Percentiles rank a stretch among this genome's conserved stretches.
Evolutionary conservation across 352 stramenopile genomes (phyloP).

Genomic region (Pythium brachiatum): DNA sequence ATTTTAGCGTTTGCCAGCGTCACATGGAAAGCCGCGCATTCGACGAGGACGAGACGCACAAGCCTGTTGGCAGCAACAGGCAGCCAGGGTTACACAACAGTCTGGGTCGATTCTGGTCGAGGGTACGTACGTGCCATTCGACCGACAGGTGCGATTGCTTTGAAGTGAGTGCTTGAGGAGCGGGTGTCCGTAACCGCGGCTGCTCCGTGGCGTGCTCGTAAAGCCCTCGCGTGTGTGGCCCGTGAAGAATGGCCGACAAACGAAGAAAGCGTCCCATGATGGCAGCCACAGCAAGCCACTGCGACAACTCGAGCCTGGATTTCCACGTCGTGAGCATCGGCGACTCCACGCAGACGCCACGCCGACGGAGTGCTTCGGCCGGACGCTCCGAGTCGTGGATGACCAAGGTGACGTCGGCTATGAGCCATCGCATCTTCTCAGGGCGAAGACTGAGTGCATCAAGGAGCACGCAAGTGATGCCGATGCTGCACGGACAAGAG

Average conservation of each 20-base stretch:
- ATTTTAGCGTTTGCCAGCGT: conserved; percentile 10
- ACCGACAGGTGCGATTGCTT: background rate
- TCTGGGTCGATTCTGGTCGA: background rate
- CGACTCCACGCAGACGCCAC: conserved; percentile 4
- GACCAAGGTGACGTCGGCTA: conserved; percentile 54
- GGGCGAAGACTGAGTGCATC: conserved; percentile 46
- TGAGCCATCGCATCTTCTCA: conserved; percentile 64
- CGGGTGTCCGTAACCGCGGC: background rate
- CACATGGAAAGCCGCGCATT: conserved; percentile 1
- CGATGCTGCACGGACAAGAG: conserved; percentile 22
- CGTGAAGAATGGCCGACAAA: conserved; percentile 35
- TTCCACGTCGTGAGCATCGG: conserved; percentile 40
- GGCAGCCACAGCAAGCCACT: conserved; percentile 22
- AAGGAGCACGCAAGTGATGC: conserved; percentile 63
- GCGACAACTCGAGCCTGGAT: conserved; percentile 28
- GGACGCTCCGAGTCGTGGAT: conserved; percentile 59
- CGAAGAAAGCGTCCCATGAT: conserved; percentile 32
- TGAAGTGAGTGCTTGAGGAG: background rate
- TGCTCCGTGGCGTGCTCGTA: too few species aligned
- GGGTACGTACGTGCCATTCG: background rate
- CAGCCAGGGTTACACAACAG: background rate
- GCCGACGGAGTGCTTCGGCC: conserved; percentile 29
- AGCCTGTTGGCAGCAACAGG: background rate
- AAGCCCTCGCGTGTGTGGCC: too few species aligned
- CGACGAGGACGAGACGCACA: background rate